Evolutionary conservation across 306 rosid genomes (phyloP).

Genomic region (Corylus avellana): DNA sequence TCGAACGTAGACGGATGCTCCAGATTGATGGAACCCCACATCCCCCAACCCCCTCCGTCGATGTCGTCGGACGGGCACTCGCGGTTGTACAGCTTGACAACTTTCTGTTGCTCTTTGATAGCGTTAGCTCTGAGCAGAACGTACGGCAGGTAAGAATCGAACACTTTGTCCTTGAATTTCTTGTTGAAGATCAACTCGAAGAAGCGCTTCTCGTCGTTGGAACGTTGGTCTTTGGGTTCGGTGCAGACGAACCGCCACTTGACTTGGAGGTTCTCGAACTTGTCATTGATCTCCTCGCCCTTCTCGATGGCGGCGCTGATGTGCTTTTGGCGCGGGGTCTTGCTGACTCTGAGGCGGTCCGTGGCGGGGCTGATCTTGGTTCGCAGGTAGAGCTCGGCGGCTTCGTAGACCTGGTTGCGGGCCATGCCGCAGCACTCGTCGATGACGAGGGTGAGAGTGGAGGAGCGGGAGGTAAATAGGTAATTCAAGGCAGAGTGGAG

Average conservation of each 20-base stretch:
- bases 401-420: constrained; percentile 42
- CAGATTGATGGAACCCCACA: not conserved
- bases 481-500: constrained; percentile 16
- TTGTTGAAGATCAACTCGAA: not conserved
- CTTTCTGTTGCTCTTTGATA: not conserved
- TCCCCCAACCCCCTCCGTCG: not conserved
- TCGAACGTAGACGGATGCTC: not conserved
- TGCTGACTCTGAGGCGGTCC: too few species aligned
- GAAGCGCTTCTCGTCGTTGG: not conserved
- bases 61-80: not conserved
- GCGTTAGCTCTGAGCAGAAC: not conserved
- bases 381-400: constrained; percentile 37
- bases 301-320: too few species aligned
- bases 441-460: constrained; percentile 35
- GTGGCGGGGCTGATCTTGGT: constrained; percentile 24
- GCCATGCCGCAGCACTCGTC: constrained; percentile 27
- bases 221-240: too few species aligned
- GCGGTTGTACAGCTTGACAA: not conserved
- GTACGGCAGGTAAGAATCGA: not conserved
- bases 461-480: constrained; percentile 32
- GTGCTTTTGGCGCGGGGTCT: too few species aligned
- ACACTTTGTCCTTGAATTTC: not conserved
- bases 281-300: too few species aligned
- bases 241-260: too few species aligned
- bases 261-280: too few species aligned